These are phyloP conservation scores for Plasmodium vivax DNA, from an alignment of 169 alveolate species.

Conservation along the genomic window DNA sequence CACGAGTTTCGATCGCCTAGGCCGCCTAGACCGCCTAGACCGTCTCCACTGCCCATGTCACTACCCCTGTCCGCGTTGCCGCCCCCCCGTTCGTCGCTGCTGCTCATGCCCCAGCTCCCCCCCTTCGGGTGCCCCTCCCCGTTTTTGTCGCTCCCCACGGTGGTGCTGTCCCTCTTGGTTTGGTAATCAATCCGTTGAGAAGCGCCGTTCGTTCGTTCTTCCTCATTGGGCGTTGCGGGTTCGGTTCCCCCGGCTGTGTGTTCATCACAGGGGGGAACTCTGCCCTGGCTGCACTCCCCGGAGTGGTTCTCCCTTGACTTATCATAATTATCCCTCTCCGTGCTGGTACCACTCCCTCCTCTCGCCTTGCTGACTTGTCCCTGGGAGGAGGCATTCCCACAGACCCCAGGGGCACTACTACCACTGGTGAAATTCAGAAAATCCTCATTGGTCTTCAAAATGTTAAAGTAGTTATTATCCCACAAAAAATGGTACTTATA, in stretches of 20 bases:
- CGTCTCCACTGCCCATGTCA: not conserved
- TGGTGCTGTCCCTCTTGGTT: not conserved
- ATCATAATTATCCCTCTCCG: not conserved
- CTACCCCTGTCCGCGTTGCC: not conserved
- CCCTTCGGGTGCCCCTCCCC: not conserved
- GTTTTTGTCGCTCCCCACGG: not conserved
- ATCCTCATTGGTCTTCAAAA: conserved; percentile 64
- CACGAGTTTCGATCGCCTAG: not conserved
- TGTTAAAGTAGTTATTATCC: conserved; percentile 60
- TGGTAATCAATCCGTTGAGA: not conserved
- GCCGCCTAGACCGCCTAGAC: not conserved
- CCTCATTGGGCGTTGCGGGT: not conserved
- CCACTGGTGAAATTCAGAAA: conserved; percentile 22
- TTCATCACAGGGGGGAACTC: not conserved
- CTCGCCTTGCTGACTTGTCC: not conserved
- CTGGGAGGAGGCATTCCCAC: not conserved
- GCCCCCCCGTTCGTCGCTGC: not conserved
- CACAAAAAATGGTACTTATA: conserved; percentile 73
- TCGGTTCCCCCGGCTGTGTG: not conserved
- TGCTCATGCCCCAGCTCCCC: not conserved
- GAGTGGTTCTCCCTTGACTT: not conserved
- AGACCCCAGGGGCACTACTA: not conserved
- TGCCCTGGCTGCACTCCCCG: not conserved
- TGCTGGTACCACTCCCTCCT: not conserved
- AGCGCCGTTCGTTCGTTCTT: not conserved